A percentile compares a stretch with the other conserved stretches of the same genome.
Evolutionary conservation across 1,139 yeast species (phyloP).

Genomic region (Sugiyamaella castrensis): DNA sequence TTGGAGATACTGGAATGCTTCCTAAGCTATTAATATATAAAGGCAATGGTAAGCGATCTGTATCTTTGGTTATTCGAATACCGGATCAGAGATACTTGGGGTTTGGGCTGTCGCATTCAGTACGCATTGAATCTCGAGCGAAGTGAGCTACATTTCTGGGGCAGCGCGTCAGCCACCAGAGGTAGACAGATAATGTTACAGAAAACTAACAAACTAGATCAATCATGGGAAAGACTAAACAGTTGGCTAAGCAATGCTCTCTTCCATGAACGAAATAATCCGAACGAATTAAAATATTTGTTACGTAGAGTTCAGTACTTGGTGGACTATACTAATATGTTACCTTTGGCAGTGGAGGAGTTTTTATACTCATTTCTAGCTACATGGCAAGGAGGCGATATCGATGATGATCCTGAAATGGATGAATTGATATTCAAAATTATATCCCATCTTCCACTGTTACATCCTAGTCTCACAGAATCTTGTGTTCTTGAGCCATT

Average conservation of each 20-base stretch:
- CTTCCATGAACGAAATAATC: constrained; percentile 15
- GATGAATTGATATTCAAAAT: constrained; percentile 20
- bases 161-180: neutral
- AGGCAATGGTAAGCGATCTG: constrained; percentile 16
- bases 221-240: constrained; percentile 29
- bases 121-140: neutral
- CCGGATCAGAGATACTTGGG: too few species aligned
- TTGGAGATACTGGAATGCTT: constrained; percentile 25
- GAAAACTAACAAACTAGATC: constrained; percentile 6
- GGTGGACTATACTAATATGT: constrained; percentile 21
- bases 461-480: constrained; percentile 13
- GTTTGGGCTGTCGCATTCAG: neutral
- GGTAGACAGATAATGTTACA: neutral
- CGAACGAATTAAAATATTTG: constrained; percentile 13
- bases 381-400: constrained; percentile 18
- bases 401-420: constrained; percentile 6
- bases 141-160: neutral
- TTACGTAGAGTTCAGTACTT: constrained; percentile 21
- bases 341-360: constrained; percentile 28
- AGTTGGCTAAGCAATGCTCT: constrained; percentile 28
- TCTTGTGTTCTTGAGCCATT: constrained; percentile 21
- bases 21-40: constrained; percentile 26
- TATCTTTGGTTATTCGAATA: too few species aligned
- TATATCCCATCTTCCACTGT: constrained; percentile 21
- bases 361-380: constrained; percentile 20